Evolutionary conservation across 75 land plant genomes (phyloP), one percentile per base, ranked within the genome.

Genomic region (Picea sitchensis): DNA sequence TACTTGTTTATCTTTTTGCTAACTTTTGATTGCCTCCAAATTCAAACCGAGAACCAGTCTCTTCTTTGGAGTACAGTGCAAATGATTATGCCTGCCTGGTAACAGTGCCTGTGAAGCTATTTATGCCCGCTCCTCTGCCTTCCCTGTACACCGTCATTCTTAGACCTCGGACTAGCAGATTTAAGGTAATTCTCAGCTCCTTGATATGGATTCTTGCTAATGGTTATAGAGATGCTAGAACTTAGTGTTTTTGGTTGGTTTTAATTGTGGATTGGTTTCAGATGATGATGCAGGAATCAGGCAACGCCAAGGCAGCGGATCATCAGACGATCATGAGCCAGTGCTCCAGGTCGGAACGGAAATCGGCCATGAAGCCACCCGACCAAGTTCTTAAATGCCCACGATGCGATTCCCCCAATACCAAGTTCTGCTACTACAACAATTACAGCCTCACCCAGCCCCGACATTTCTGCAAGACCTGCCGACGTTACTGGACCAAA

Each of bases 351-450:
- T 36, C 34, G 9, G 41, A 38, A 20, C 71, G 71, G 0, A 32
- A 36, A 17, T 67, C 71, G 1, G 30, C 71, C 2, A 30, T 67
- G 71, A 67, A 67, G 44, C 71, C 71, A 17, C 71, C 71, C 0
- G 74, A 71, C n/a, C 74, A 71, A 41, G 54, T 41, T 1, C 74
- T 44, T 9, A 71, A 71, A 83, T 78, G 79, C 79, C 74, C 79
- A 32, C 79, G 77, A 4, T 78, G 79, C 41, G 74, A 78, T 21
- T 71, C 77, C 9, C 34, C 74, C n/a, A 67, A 78, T 26, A 78
- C 79, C 41, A 78, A 78, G 74, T 78, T 78, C 74, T 78, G 74
- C 56, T 78, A 78, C 74, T 78, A 78, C 79, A 78, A 78, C 79
- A 78, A 78, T 47, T 61, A 67, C 36, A 78, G 77, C 56, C 36